These are phyloP conservation scores for Cucumis cinereus DNA, from an alignment of 306 rosid species.

Conservation along the genomic window DNA sequence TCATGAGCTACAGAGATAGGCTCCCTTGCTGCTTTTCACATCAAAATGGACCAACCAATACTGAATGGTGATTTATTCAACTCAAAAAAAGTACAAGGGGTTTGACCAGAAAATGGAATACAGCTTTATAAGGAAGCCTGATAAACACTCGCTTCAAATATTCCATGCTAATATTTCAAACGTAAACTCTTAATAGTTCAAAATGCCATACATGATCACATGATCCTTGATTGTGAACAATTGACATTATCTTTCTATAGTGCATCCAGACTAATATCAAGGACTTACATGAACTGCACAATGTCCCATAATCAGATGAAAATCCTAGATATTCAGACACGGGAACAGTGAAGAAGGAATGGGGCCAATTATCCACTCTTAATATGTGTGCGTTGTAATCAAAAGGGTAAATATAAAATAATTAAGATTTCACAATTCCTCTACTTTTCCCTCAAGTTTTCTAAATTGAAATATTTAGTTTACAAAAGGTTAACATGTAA, in stretches of 20 bases:
- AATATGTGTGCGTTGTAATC: too few species aligned
- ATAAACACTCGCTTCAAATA: not conserved
- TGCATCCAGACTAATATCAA: not conserved
- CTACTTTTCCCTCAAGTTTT: too few species aligned
- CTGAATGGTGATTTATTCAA: not conserved
- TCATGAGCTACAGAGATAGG: not conserved
- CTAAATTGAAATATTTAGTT: too few species aligned
- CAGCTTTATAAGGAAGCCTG: not conserved
- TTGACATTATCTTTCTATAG: not conserved
- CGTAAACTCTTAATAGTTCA: too few species aligned
- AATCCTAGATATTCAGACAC: not conserved
- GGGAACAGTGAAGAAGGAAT: too few species aligned
- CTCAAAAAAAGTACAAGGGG: not conserved
- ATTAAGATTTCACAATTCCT: too few species aligned
- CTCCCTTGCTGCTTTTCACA: not conserved
- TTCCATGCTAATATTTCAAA: not conserved
- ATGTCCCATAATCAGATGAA: not conserved
- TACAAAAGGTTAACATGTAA: too few species aligned
- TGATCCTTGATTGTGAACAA: not conserved
- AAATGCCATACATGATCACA: not conserved
- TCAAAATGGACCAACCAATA: not conserved
- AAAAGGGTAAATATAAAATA: too few species aligned
- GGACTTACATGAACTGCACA: not conserved
- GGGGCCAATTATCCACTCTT: too few species aligned
- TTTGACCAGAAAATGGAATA: not conserved